Evolutionary conservation across 805 yeast species (phyloP), one percentile per base, ranked within the genome.

Genomic region (Saccharomycopsis fibuligera): DNA sequence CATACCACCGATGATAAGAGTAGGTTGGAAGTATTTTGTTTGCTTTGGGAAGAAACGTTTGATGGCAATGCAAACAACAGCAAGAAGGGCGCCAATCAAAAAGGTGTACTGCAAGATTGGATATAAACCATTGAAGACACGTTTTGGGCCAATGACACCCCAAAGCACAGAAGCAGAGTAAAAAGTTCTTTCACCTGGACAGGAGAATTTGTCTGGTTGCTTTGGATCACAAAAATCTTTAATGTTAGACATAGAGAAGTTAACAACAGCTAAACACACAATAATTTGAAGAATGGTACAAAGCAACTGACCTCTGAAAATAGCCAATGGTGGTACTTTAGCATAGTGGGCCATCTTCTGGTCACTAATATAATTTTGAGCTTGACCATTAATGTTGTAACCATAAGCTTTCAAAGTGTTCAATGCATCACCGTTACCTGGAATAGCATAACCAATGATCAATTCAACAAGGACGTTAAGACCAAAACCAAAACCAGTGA

Each of bases 31-130:
- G 9, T 47, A 53, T 22, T 60, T 58, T 4, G 42, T 41, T 68
- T 43, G 47, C 35, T 48, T 62, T 33, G 58, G 57, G 21, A 56
- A 56, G 36, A 36, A 57, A n/a, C 45, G 49, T 49, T 59, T 63
- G 48, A 62, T 36, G 3, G 53, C 53, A 36, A 63, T 62, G 48
- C 64, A 62, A 6, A 56, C 67, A 12, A 62, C 6, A 2, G 63
- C 65, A 5, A 61, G 39, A 55, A 73, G 52, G 51, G 61, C 61
- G 6, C 87, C 86, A 47, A 78, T 66, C 25, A 81, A 65, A 68
- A 81, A 81, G 52, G 83, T 75, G 75, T 78, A 81, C 58, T 77
- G 74, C 50, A 81, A 64, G 12, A 73, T 65, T 1, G 86, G 86
- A 58, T 82, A 82, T 19, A 80, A 59, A 0, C 77, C 76, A 44